phyloP scores from a whole-genome alignment of 2,329 filamentous ascomycete genomes.

The Aspergillus sp. region DNA sequence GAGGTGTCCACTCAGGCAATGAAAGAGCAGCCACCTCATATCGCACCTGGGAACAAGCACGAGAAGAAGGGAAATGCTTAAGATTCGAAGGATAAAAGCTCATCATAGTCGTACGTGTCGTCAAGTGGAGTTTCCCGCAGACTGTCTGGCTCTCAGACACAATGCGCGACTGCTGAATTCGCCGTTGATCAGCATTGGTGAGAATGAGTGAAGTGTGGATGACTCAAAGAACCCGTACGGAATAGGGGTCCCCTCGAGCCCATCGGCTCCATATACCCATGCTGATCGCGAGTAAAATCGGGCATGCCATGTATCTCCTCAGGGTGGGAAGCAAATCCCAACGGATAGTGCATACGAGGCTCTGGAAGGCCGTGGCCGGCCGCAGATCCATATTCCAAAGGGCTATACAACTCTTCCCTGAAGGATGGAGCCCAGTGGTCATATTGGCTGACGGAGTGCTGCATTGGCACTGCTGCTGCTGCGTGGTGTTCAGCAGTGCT shows the following conservation, averaged over 20 bases:
- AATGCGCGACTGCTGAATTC: background rate
- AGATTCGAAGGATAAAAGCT: constrained; percentile 13
- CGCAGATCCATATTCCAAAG: constrained; percentile 31
- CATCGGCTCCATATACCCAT: constrained; percentile 22
- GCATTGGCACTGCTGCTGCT: constrained; percentile 23
- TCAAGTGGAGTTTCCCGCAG: constrained; percentile 17
- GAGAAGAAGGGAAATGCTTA: background rate
- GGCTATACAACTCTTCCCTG: constrained; percentile 36
- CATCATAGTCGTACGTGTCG: constrained; percentile 27
- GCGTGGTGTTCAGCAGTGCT: constrained; percentile 26
- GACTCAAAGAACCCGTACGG: constrained; percentile 35
- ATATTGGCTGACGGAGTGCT: constrained; percentile 25
- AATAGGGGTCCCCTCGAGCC: constrained; percentile 27
- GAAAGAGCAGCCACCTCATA: background rate
- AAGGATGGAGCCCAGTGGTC: constrained; percentile 36
- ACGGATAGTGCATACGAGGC: constrained; percentile 30
- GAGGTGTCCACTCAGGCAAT: background rate
- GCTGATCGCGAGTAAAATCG: constrained; percentile 18
- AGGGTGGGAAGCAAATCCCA: constrained; percentile 29
- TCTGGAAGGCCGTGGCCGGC: constrained; percentile 28
- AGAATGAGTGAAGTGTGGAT: constrained; percentile 26
- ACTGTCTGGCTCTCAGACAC: background rate
- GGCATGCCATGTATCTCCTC: constrained; percentile 29
- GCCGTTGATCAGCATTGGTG: background rate
- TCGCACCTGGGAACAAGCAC: background rate